phyloP scores from a whole-genome alignment of 2,329 filamentous ascomycete genomes.

The Didymella pinodella region DNA sequence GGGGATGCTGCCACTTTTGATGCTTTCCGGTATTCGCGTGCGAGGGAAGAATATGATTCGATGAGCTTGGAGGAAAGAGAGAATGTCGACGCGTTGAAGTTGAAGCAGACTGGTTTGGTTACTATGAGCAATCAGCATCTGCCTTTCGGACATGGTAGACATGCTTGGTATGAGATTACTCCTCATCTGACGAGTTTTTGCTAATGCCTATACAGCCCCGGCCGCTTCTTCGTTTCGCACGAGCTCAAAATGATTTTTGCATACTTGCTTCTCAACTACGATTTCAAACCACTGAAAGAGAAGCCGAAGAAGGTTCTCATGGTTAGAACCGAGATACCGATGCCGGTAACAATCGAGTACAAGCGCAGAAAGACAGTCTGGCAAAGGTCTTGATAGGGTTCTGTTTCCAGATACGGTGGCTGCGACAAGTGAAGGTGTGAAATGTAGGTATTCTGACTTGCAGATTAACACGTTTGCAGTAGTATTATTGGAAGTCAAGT shows the following conservation, averaged over 20 bases:
- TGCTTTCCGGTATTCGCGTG: conserved; percentile 37
- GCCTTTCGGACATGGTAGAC: conserved; percentile 65
- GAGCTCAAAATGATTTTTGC: conserved; percentile 49
- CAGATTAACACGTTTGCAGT: too few relatives aligned
- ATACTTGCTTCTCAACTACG: conserved; percentile 50
- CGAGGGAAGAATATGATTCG: conserved; percentile 30
- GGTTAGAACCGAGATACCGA: neutral
- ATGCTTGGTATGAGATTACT: conserved; percentile 44
- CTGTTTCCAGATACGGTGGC: too few relatives aligned
- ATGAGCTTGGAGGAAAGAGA: conserved; percentile 30
- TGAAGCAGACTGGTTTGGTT: conserved; percentile 60
- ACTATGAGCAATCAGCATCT: conserved; percentile 62
- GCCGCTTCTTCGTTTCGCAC: neutral
- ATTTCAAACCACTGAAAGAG: conserved; percentile 40
- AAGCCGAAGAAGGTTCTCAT: conserved; percentile 36
- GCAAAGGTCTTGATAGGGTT: neutral
- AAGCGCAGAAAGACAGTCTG: neutral
- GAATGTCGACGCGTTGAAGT: conserved; percentile 26
- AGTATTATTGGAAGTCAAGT: too few relatives aligned
- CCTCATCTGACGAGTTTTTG: too few relatives aligned
- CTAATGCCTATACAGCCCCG: neutral
- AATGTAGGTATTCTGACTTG: too few relatives aligned
- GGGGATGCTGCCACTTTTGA: conserved; percentile 71
- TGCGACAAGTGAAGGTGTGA: too few relatives aligned
- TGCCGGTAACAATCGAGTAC: neutral